These are phyloP conservation scores for Sarcomyxa edulis DNA, from an alignment of 768 basidiomycete species.

Conservation along the genomic window DNA sequence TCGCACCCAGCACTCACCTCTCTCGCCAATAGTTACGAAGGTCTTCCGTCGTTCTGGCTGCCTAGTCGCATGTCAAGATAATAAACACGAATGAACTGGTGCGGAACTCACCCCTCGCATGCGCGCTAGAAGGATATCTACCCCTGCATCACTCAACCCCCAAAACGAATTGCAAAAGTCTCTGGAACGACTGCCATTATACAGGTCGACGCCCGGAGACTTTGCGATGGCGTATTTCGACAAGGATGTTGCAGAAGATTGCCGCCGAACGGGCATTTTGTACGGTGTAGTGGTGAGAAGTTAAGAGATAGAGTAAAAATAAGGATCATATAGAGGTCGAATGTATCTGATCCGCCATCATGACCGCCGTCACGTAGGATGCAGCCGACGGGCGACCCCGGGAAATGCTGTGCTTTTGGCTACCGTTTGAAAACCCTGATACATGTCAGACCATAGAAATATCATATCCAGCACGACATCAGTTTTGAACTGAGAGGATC, in stretches of 20 bases:
- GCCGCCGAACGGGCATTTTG: conserved; percentile 47
- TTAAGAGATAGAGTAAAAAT: too few relatives aligned
- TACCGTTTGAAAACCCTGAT: too few relatives aligned
- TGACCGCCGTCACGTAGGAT: too few relatives aligned
- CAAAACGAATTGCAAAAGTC: conserved; percentile 99
- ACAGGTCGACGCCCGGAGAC: conserved; percentile 40
- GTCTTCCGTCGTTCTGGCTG: conserved; percentile 84
- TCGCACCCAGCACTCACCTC: conserved; percentile 47
- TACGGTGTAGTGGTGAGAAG: background rate
- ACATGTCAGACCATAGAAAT: too few relatives aligned
- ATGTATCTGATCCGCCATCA: too few relatives aligned
- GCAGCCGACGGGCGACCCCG: too few relatives aligned
- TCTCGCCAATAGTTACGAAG: conserved; percentile 89
- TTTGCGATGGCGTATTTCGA: conserved; percentile 59
- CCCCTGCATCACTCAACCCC: conserved; percentile 82
- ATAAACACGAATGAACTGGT: too few relatives aligned
- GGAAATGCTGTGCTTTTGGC: too few relatives aligned
- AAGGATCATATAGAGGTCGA: too few relatives aligned
- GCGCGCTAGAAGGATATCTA: conserved; percentile 85
- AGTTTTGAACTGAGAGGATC: too few relatives aligned
- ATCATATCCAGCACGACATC: too few relatives aligned
- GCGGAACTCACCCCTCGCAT: conserved; percentile 91
- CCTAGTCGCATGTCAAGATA: too few relatives aligned
- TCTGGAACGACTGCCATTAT: conserved; percentile 51
- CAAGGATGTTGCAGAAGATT: conserved; percentile 77